A percentile compares a stretch with the other conserved stretches of the same genome.
Evolutionary conservation across 2,329 filamentous ascomycete species (phyloP).

Genomic region (Sclerotinia trifoliorum): DNA sequence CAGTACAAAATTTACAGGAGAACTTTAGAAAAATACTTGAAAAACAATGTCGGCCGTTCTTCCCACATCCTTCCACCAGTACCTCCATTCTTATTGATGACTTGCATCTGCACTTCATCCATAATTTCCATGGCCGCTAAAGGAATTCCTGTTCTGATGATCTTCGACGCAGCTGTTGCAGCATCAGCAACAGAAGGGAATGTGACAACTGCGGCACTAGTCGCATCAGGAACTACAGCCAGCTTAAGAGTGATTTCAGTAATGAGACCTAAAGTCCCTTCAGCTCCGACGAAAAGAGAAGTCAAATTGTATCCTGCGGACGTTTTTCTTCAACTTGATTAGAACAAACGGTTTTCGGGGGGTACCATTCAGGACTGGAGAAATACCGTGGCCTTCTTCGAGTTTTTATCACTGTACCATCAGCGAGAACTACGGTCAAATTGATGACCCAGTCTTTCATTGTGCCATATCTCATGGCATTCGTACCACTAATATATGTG

Average conservation of each 20-base stretch:
- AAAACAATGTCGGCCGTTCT: slow-evolving; percentile 73
- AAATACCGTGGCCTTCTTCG: slow-evolving; percentile 60
- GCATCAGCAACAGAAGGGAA: slow-evolving; percentile 75
- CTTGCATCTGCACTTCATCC: slow-evolving; percentile 81
- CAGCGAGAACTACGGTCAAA: slow-evolving; percentile 74
- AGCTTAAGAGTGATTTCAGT: slow-evolving; percentile 84
- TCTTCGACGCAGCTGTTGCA: slow-evolving; percentile 66
- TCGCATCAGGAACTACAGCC: slow-evolving; percentile 69
- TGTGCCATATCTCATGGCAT: slow-evolving; percentile 76
- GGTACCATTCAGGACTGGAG: too few relatives aligned
- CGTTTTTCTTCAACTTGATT: slow-evolving; percentile 53
- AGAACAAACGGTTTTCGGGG: neutral
- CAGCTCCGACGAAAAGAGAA: slow-evolving; percentile 73
- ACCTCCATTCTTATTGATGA: slow-evolving; percentile 70
- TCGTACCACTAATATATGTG: slow-evolving; percentile 59
- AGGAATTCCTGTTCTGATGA: slow-evolving; percentile 58
- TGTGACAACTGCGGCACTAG: slow-evolving; percentile 72
- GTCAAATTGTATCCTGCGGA: slow-evolving; percentile 83
- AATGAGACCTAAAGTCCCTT: slow-evolving; percentile 76
- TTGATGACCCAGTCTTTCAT: slow-evolving; percentile 90
- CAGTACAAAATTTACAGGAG: neutral
- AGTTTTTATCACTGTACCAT: slow-evolving; percentile 77
- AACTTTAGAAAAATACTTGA: slow-evolving; percentile 51
- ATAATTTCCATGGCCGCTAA: slow-evolving; percentile 62
- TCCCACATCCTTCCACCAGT: slow-evolving; percentile 68